Evolutionary conservation across 78 protist species (phyloP).

Genomic region (Dictyostelium discoideum): DNA sequence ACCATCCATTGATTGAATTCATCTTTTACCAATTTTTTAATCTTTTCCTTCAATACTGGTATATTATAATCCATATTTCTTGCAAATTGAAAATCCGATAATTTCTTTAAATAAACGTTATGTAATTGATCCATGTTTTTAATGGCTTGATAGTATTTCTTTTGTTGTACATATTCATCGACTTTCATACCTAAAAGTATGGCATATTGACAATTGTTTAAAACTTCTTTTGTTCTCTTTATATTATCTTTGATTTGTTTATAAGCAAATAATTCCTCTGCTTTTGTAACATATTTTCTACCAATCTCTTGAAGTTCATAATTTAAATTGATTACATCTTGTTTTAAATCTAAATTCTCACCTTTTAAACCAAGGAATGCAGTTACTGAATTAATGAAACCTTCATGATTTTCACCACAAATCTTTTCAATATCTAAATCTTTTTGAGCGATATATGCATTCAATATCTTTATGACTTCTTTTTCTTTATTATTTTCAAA

Average conservation of each 20-base stretch:
- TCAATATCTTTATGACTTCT: slow-evolving; percentile 40
- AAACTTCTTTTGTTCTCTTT: slow-evolving; percentile 28
- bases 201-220: slow-evolving; percentile 70
- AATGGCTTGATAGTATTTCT: slow-evolving; percentile 58
- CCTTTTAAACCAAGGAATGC: slow-evolving; percentile 49
- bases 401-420: slow-evolving; percentile 81
- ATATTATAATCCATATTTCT: slow-evolving; percentile 72
- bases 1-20: slow-evolving; percentile 81
- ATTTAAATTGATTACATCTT: slow-evolving; percentile 40
- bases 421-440: slow-evolving; percentile 67
- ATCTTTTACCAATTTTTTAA: slow-evolving; percentile 63
- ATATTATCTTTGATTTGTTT: slow-evolving; percentile 67
- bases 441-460: slow-evolving; percentile 21
- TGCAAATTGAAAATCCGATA: slow-evolving; percentile 73
- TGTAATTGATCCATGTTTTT: slow-evolving; percentile 77
- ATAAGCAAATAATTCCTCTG: slow-evolving; percentile 47
- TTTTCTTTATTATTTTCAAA: slow-evolving; percentile 58
- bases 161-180: slow-evolving; percentile 47
- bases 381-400: slow-evolving; percentile 65
- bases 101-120: slow-evolving; percentile 48
- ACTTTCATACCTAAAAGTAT: slow-evolving; percentile 65
- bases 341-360: slow-evolving; percentile 46
- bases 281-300: slow-evolving; percentile 7
- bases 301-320: slow-evolving; percentile 59
- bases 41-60: slow-evolving; percentile 41